Evolutionary conservation across 2,329 filamentous ascomycete genomes (phyloP), one percentile per base, ranked within the genome.

Genomic region (Penicillium sp.): DNA sequence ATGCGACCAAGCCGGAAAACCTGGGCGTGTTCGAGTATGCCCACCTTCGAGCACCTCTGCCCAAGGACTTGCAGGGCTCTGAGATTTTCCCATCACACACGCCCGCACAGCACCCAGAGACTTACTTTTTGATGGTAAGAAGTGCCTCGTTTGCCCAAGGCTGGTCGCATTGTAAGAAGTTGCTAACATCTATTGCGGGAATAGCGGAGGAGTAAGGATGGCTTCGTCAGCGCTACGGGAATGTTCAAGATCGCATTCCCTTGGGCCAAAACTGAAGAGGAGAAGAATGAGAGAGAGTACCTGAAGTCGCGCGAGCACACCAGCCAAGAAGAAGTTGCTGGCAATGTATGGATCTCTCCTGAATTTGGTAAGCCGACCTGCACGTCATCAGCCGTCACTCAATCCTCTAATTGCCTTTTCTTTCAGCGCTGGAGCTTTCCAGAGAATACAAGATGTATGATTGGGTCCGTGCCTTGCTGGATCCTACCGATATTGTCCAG

Each of bases 341-440:
- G 95, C 50, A 99, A 97, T 77, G 88, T 99, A 56, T 99, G 95
- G 95, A 93, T 98, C 55, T 88, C 92, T 51, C 93, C 94, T 6
- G 84, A 89, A 67, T 82, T 86, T 75, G 88, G 88, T 90, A 81
- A 70, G 79, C 37, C 15, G 4, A 28, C 26, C 17, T 17, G 19
- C 24, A 54, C 35, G 51, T 54, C 51, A 40, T 40, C 22, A 54
- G 51, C 37, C 51, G 51, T 54, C 51, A 54, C 35, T 10, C 30
- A 53, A 26, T 24, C 22, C 13, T 15, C 37, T 37, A 24, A 54
- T 33, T 28, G 17, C n/a, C 13, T n/a, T 26, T 40, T 22, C 40
- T 51, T 38, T 40, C 58, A 87, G 95, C 95, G 38, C 85, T 99
- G 49, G 81, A 86, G 61, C 85, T 99, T 13, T 91, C 94, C 56